Percentiles rank a stretch among this genome's conserved stretches.
These are phyloP conservation scores for Reutealis trisperma DNA, from an alignment of 345 rosid species.

Conservation along the genomic window DNA sequence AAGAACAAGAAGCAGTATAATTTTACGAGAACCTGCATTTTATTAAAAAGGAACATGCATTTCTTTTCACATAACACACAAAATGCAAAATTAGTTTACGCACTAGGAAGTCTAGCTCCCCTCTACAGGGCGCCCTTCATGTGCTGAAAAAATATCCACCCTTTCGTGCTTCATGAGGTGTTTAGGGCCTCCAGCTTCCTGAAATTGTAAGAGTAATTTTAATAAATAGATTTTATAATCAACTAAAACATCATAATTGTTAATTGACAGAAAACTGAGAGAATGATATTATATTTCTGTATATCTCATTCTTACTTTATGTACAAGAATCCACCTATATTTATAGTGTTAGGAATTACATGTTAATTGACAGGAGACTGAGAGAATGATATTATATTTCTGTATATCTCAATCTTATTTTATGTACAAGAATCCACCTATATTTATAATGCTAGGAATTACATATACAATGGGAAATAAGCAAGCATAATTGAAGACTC, in stretches of 20 bases:
- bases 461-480: too few relatives aligned
- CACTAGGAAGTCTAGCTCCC: slow-evolving; percentile 99
- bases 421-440: too few relatives aligned
- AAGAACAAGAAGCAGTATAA: neutral
- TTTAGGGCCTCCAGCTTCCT: slow-evolving; percentile 97
- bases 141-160: slow-evolving; percentile 68
- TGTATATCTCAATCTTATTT: too few relatives aligned
- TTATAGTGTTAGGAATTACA: too few relatives aligned
- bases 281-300: too few relatives aligned
- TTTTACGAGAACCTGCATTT: neutral
- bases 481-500: too few relatives aligned
- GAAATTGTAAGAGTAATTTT: slow-evolving; percentile 23
- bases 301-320: too few relatives aligned
- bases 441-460: too few relatives aligned
- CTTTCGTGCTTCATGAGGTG: slow-evolving; percentile 93
- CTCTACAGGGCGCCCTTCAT: slow-evolving; percentile 91
- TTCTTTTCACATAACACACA: neutral
- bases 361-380: too few relatives aligned
- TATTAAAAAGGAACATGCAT: neutral
- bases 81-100: slow-evolving; percentile 23
- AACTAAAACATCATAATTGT: slow-evolving; percentile 1
- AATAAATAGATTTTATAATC: slow-evolving; percentile 14
- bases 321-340: too few relatives aligned
- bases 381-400: too few relatives aligned
- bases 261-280: too few relatives aligned